Conservation (phyloP, 2,329 filamentous ascomycete species). For the Fusarium continuum region DNA sequence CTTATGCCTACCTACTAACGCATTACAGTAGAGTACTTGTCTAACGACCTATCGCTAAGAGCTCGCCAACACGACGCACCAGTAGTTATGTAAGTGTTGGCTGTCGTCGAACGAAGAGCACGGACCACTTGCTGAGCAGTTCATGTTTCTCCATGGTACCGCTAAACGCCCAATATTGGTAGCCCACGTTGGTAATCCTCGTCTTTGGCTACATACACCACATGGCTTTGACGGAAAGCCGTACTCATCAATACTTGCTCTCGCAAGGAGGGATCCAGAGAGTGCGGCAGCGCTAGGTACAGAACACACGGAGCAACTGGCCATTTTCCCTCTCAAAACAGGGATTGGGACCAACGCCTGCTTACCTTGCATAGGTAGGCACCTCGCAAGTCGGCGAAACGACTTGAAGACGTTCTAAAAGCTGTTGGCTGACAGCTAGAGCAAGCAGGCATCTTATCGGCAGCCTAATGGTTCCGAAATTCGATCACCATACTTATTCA, state of each 20-base stretch:
- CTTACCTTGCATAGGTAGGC: background rate
- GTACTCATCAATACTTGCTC: too few species aligned
- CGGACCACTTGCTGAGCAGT: background rate
- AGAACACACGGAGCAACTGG: background rate
- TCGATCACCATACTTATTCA: constrained; percentile 23
- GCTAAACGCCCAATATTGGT: background rate
- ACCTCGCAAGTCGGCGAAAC: too few species aligned
- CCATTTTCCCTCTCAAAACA: constrained; percentile 1
- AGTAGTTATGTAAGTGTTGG: background rate
- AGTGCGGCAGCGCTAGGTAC: background rate
- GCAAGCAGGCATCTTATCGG: background rate
- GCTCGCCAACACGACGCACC: background rate
- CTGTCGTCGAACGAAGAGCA: background rate
- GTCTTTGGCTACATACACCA: background rate
- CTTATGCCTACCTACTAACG: too few species aligned
- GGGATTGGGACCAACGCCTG: background rate
- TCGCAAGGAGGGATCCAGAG: background rate
- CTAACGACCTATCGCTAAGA: constrained; percentile 13
- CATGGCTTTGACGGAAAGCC: too few species aligned
- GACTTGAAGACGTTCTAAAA: too few species aligned
- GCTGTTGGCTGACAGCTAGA: background rate
- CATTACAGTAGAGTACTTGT: constrained; percentile 13
- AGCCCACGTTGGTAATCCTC: background rate
- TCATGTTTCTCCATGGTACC: background rate
- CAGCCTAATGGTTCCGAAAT: constrained; percentile 14